phyloP scores from a whole-genome alignment of 192 early-diverging fungal species.

The Blastocladiella britannica region DNA sequence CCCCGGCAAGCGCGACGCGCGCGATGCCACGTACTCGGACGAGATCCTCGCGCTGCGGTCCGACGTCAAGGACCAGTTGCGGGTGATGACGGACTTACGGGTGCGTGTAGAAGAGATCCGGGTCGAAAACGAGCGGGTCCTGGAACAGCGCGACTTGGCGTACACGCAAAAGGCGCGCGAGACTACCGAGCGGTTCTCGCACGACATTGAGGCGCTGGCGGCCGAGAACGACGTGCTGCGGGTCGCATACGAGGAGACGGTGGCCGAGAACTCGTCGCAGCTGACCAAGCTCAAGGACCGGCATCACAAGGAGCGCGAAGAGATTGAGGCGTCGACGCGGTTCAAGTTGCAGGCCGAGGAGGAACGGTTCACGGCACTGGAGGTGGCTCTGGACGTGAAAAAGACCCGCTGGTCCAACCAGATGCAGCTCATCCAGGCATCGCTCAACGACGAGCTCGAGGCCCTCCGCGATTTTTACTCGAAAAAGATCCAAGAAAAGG shows the following conservation, averaged over 20 bases:
- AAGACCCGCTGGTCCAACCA: slow-evolving; percentile 22
- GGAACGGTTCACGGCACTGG: slow-evolving; percentile 17
- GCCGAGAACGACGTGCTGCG: not conserved
- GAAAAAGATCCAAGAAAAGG: slow-evolving; percentile 21
- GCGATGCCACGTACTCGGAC: slow-evolving; percentile 1
- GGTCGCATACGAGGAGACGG: slow-evolving; percentile 4
- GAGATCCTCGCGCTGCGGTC: slow-evolving; percentile 4
- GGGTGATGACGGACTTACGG: slow-evolving; percentile 2
- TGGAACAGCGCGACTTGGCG: slow-evolving; percentile 3
- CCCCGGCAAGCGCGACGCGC: not conserved
- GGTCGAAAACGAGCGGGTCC: slow-evolving; percentile 5
- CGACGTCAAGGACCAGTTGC: slow-evolving; percentile 6
- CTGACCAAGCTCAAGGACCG: slow-evolving; percentile 1
- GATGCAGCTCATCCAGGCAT: slow-evolving; percentile 13
- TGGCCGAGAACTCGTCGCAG: slow-evolving; percentile 1
- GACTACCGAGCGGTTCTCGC: slow-evolving; percentile 1
- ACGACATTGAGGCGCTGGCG: slow-evolving; percentile 4
- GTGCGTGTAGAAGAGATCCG: slow-evolving; percentile 5
- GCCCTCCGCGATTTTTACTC: slow-evolving; percentile 19
- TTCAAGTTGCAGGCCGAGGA: slow-evolving; percentile 19
- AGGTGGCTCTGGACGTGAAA: slow-evolving; percentile 8
- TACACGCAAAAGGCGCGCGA: slow-evolving; percentile 5
- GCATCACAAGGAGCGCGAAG: not conserved
- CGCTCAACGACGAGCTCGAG: slow-evolving; percentile 9
- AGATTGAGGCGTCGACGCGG: slow-evolving; percentile 1